A percentile compares a stretch with the other conserved stretches of the same genome.
Conservation (phyloP, 495 filamentous ascomycete genomes). For the Barbatosphaeria neglecta region DNA sequence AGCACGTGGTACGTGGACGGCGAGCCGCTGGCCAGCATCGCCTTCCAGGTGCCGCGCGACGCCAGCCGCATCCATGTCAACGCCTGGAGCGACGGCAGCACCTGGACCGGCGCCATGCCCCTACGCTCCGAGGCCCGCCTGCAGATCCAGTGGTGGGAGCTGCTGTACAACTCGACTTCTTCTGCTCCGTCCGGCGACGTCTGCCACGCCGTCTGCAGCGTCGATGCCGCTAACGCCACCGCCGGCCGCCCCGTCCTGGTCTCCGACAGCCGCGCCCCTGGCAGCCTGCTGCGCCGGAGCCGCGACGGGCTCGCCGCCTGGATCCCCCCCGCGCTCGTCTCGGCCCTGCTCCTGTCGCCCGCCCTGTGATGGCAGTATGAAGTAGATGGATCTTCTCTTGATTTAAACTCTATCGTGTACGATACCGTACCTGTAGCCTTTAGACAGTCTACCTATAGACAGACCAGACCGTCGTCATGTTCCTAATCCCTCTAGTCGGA, state of each 20-base stretch:
- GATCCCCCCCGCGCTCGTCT: not conserved
- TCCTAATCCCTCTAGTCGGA: no score
- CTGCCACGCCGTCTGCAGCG: constrained; percentile 36
- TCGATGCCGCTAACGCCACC: constrained; percentile 30
- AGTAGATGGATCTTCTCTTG: no score
- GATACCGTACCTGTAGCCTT: no score
- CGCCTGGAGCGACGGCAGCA: constrained; percentile 64
- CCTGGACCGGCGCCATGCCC: constrained; percentile 64
- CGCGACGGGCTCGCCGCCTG: not conserved
- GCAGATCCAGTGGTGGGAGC: constrained; percentile 64
- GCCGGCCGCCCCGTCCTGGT: constrained; percentile 34
- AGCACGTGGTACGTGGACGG: constrained; percentile 63
- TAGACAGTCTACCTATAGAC: no score
- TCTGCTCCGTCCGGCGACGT: not conserved
- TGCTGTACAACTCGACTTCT: constrained; percentile 51
- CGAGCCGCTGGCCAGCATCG: constrained; percentile 41
- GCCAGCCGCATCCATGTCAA: constrained; percentile 55
- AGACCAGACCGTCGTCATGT: no score
- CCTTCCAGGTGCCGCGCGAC: constrained; percentile 49
- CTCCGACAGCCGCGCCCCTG: constrained; percentile 22
- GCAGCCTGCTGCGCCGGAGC: not conserved
- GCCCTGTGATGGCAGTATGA: not conserved
- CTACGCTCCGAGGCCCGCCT: constrained; percentile 46
- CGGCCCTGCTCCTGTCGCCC: not conserved
- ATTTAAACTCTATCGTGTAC: no score